Evolutionary conservation across 352 stramenopile species (phyloP), one percentile per base, ranked within the genome.

Genomic region (Discostella stelligera): DNA sequence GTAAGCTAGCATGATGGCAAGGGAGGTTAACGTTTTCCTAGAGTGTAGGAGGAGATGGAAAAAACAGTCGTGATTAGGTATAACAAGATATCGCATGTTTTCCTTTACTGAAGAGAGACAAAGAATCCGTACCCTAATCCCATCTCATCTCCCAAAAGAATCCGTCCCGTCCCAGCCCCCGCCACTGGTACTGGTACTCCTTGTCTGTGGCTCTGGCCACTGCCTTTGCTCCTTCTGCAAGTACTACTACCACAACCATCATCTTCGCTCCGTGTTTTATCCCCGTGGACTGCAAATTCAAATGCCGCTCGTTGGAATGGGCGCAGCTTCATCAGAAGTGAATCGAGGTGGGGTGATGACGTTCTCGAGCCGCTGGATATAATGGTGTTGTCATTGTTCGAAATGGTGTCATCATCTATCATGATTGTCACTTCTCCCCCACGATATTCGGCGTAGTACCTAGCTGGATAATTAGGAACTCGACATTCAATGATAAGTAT

Each of bases 1-100:
- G 21, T 90, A 87, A 7, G 79, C 72, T 30, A 88, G 46, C 73
- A 87, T 85, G 25, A 95, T 93, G 1, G 88, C 90, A 48, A 94
- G 84, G 13, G 82, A 83, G 16, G 88, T 92, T 14, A 89, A 54
- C 14, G 85, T 88, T 74, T 89, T 91, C n/a, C 75, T 80, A 58
- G 10, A 8, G 1, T 6, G 20, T 63, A 52, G 13, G 46, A 41
- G 20, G 8, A 48, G 10, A 14, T 25, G 32, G 21, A 63, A 20
- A 23, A 49, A 23, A 6, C 30, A 46, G n/a, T 10, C 23, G 27
- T 18, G 54, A 1, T 7, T 62, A 20, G 20, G 18, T 9, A 60
- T 55, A 2, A 54, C 25, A 67, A 53, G 1, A 49, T n/a, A n/a
- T n/a, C 3, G 2, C 16, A 23, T 23, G 14, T 20, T 11, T 23